A percentile compares a stretch with the other conserved stretches of the same genome.
phyloP scores from a whole-genome alignment of 495 filamentous ascomycete species.

The Articulospora tetracladia region DNA sequence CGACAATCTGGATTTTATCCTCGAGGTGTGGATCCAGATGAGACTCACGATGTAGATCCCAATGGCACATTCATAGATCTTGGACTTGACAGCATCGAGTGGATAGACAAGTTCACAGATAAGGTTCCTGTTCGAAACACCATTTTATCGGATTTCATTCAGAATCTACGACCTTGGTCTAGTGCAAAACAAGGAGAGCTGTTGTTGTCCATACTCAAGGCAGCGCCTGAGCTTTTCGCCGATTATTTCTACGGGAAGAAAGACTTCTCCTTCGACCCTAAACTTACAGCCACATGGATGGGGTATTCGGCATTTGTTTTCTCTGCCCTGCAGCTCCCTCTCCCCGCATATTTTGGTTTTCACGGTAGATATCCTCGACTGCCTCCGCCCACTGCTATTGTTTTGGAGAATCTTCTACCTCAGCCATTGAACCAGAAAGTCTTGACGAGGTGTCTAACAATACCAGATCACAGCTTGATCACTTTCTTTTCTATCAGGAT shows the following conservation, averaged over 20 bases:
- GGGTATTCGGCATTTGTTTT: conserved; percentile 87
- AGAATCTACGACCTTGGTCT: conserved; percentile 78
- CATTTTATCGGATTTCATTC: conserved; percentile 68
- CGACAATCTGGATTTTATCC: conserved; percentile 71
- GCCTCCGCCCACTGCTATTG: conserved; percentile 70
- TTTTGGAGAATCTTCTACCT: conserved; percentile 86
- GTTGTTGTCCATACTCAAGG: conserved; percentile 70
- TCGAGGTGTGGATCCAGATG: conserved; percentile 56
- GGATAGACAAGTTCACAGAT: conserved; percentile 61
- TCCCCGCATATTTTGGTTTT: conserved; percentile 65
- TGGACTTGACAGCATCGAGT: conserved; percentile 63
- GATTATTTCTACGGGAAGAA: conserved; percentile 79
- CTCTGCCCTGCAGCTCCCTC: conserved; percentile 65
- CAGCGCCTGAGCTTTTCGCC: conserved; percentile 78
- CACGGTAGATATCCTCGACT: conserved; percentile 42
- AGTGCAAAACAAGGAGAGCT: conserved; percentile 78
- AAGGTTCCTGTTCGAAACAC: conserved; percentile 71
- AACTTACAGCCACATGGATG: conserved; percentile 88
- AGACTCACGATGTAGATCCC: conserved; percentile 33
- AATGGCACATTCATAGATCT: conserved; percentile 54
- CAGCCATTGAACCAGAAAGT: conserved; percentile 72
- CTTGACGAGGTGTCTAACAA: conserved; percentile 71
- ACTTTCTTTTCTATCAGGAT: conserved; percentile 80
- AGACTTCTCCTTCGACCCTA: conserved; percentile 84
- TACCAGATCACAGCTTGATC: conserved; percentile 64